phyloP scores from a whole-genome alignment of 352 stramenopile genomes.

The Phytopythium helicoides region DNA sequence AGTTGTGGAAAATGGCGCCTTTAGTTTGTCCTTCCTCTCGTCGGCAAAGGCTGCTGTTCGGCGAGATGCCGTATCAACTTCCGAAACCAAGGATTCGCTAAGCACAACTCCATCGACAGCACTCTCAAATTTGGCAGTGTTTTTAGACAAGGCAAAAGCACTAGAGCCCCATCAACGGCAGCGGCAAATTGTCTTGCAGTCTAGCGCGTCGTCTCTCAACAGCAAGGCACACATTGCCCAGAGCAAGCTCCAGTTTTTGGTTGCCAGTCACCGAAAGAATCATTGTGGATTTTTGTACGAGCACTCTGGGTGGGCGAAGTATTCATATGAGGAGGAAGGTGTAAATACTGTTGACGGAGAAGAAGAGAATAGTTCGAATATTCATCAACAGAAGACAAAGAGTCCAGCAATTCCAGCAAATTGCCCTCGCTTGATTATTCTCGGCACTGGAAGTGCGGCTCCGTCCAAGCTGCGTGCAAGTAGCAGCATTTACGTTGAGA shows the following conservation, averaged over 20 bases:
- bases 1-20: constrained; percentile 29
- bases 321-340: constrained; percentile 13
- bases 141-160: constrained; percentile 17
- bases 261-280: constrained; percentile 12
- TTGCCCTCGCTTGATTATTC: constrained; percentile 75
- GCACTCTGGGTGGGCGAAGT: constrained; percentile 35
- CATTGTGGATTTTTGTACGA: constrained; percentile 33
- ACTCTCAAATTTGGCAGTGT: constrained; percentile 7
- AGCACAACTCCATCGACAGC: neutral
- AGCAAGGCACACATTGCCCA: constrained; percentile 41
- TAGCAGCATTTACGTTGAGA: constrained; percentile 89
- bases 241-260: constrained; percentile 43
- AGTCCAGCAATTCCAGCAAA: neutral
- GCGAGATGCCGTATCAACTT: constrained; percentile 1
- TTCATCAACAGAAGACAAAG: neutral
- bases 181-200: constrained; percentile 25
- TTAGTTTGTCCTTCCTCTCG: constrained; percentile 51
- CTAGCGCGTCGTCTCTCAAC: neutral
- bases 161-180: constrained; percentile 14
- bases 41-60: constrained; percentile 27
- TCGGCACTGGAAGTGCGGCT: constrained; percentile 95
- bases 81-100: neutral
- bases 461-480: constrained; percentile 97
- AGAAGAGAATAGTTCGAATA: neutral
- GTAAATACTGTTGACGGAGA: constrained; percentile 4